These are phyloP conservation scores for Arxiozyma slooffiae DNA, from an alignment of 1,139 yeast genomes.

Conservation along the genomic window DNA sequence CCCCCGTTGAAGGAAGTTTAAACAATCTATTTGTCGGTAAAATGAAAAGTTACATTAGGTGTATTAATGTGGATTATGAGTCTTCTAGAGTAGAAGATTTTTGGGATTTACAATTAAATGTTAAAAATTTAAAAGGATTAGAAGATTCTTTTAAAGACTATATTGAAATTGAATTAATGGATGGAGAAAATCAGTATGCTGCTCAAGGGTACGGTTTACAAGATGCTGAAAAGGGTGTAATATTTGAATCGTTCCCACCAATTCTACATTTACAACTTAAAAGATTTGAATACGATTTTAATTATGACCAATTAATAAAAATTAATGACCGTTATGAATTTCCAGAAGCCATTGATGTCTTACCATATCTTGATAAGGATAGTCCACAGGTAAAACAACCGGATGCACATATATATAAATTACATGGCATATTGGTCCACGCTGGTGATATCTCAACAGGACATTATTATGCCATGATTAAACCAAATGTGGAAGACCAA, in stretches of 20 bases:
- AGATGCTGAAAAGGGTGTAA: conserved; percentile 95
- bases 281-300: conserved; percentile 88
- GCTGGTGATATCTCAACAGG: conserved; percentile 95
- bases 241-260: conserved; percentile 82
- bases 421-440: conserved; percentile 92
- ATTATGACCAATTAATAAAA: conserved; percentile 80
- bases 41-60: conserved; percentile 89
- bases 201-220: conserved; percentile 90
- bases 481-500: conserved; percentile 57
- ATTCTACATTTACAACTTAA: conserved; percentile 87
- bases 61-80: conserved; percentile 92
- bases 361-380: conserved; percentile 65
- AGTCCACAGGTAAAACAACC: conserved; percentile 35
- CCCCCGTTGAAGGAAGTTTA: conserved; percentile 68
- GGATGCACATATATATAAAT: conserved; percentile 65
- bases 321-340: conserved; percentile 89
- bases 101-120: conserved; percentile 96
- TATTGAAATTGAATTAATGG: conserved; percentile 76
- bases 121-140: conserved; percentile 66
- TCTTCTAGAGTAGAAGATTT: conserved; percentile 87
- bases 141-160: conserved; percentile 75
- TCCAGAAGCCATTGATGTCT: conserved; percentile 72
- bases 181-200: conserved; percentile 92
- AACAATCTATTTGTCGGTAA: conserved; percentile 88
- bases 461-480: conserved; percentile 89